phyloP scores from a whole-genome alignment of 176 grass and related monocot genomes.

The Eleusine coracana region DNA sequence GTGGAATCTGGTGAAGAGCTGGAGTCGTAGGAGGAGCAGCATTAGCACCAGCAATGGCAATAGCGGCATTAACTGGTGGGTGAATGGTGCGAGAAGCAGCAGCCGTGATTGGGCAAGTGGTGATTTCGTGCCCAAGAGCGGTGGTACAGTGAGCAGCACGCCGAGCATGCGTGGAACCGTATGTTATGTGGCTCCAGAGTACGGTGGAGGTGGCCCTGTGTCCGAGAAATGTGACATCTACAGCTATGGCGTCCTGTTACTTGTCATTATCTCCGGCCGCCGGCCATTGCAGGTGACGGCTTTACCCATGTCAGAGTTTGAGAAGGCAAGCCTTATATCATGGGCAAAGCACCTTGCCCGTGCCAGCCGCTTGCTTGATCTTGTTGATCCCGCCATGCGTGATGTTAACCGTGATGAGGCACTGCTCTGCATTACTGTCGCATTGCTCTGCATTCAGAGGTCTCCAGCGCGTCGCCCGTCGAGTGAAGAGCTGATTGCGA shows the following conservation, averaged over 20 bases:
- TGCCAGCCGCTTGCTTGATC: constrained; percentile 57
- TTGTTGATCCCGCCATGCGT: constrained; percentile 61
- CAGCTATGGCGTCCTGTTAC: constrained; percentile 71
- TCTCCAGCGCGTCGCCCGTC: constrained; percentile 56
- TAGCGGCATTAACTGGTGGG: constrained; percentile 58
- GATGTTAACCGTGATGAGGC: constrained; percentile 68
- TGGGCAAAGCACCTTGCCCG: constrained; percentile 74
- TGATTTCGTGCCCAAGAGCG: constrained; percentile 54
- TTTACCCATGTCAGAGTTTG: constrained; percentile 68
- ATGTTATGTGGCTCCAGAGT: constrained; percentile 84
- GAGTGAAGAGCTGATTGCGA: constrained; percentile 53
- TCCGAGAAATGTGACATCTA: constrained; percentile 86
- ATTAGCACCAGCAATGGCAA: constrained; percentile 22
- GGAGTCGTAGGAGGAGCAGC: constrained; percentile 50
- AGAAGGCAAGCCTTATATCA: constrained; percentile 75
- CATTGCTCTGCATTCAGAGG: constrained; percentile 78
- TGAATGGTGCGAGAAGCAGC: constrained; percentile 48
- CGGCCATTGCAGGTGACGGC: constrained; percentile 74
- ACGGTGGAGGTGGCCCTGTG: constrained; percentile 55
- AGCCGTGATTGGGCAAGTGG: constrained; percentile 51
- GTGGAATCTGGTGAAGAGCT: constrained; percentile 52
- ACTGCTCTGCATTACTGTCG: constrained; percentile 71
- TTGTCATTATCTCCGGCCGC: constrained; percentile 77
- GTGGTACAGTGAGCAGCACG: constrained; percentile 67
- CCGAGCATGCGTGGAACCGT: constrained; percentile 86